Evolutionary conservation across 805 yeast species (phyloP).

Genomic region (Isabelozyma pseudorhagii): DNA sequence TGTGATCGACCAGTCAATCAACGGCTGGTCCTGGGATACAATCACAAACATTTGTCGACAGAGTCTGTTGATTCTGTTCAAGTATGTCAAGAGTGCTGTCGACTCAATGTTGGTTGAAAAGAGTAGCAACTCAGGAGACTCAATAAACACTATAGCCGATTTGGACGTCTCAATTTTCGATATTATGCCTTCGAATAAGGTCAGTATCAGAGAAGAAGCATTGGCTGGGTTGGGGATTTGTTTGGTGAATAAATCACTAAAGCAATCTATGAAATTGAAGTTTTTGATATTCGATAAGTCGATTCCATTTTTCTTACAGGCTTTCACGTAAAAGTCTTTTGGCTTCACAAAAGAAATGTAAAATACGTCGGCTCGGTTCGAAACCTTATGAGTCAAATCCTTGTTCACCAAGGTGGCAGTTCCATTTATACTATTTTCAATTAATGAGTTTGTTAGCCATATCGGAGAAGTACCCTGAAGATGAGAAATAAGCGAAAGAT

Average conservation of each 20-base stretch:
- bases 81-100: constrained; percentile 28
- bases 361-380: constrained; percentile 25
- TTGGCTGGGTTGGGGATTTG: constrained; percentile 19
- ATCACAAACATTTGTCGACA: constrained; percentile 36
- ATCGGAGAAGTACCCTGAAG: constrained; percentile 54
- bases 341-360: constrained; percentile 35
- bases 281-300: constrained; percentile 19
- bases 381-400: constrained; percentile 17
- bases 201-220: constrained; percentile 9
- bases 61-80: constrained; percentile 29
- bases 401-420: constrained; percentile 40
- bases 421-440: constrained; percentile 51
- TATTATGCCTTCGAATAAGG: constrained; percentile 16
- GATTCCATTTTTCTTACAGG: constrained; percentile 38
- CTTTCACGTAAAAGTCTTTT: constrained; percentile 29
- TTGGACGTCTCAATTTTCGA: constrained; percentile 4
- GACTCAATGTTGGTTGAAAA: constrained; percentile 38
- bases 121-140: constrained; percentile 46
- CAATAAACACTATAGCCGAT: constrained; percentile 34
- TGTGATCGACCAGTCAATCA: constrained; percentile 23
- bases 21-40: constrained; percentile 33
- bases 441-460: constrained; percentile 57
- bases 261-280: constrained; percentile 43
- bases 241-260: constrained; percentile 43
- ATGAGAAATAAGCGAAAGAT: constrained; percentile 28